These are phyloP conservation scores for Paraglomus brasilianum DNA, from an alignment of 192 early-diverging fungal species.

Conservation along the genomic window DNA sequence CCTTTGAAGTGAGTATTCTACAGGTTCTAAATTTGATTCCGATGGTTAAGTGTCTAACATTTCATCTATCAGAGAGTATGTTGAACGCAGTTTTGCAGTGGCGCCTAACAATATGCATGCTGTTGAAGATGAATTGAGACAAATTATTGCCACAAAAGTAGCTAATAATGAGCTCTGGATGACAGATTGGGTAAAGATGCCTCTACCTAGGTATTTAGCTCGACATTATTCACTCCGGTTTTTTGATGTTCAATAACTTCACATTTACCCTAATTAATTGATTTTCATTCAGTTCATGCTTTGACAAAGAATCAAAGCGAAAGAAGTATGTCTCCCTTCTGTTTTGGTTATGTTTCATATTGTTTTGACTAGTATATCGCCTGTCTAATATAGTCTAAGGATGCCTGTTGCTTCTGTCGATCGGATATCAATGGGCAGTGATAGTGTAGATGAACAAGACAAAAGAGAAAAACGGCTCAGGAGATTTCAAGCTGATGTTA, in stretches of 20 bases:
- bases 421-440: not conserved
- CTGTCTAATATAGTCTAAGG: not conserved
- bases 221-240: not conserved
- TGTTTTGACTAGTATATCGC: conserved; percentile 1
- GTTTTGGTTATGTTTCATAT: not conserved
- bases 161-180: conserved; percentile 44
- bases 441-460: conserved; percentile 35
- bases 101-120: conserved; percentile 39
- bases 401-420: not conserved
- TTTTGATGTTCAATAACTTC: not conserved
- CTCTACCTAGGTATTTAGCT: conserved; percentile 57
- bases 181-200: conserved; percentile 71
- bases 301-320: conserved; percentile 8
- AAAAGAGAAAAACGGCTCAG: conserved; percentile 40
- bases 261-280: no score
- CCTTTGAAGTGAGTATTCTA: conserved; percentile 22
- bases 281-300: not conserved
- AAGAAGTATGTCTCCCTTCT: conserved; percentile 13
- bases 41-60: not conserved
- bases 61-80: conserved; percentile 40
- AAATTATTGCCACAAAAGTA: conserved; percentile 51
- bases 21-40: not conserved
- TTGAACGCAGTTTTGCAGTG: conserved; percentile 38
- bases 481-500: conserved; percentile 37
- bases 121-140: conserved; percentile 57